phyloP scores from a whole-genome alignment of 331 rosid species.

The Erythrophleum ivorense region DNA sequence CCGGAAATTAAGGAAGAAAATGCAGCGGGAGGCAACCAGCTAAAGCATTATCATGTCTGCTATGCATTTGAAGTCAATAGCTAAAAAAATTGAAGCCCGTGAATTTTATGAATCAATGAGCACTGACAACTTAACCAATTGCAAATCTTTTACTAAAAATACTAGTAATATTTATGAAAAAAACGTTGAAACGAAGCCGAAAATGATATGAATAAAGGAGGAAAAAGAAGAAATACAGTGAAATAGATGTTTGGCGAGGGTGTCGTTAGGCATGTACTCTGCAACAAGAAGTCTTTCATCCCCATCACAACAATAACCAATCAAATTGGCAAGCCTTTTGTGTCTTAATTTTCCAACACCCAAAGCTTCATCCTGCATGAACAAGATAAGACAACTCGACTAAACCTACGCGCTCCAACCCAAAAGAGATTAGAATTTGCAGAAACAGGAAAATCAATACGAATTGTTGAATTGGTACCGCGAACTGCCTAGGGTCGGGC shows the following conservation, averaged over 20 bases:
- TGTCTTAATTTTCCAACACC: conserved; percentile 77
- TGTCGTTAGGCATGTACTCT: conserved; percentile 78
- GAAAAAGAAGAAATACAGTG: conserved; percentile 56
- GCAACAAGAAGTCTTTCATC: conserved; percentile 81
- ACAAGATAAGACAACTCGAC: background rate
- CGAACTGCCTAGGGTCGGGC: conserved; percentile 77
- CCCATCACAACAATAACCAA: conserved; percentile 84
- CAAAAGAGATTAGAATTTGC: background rate
- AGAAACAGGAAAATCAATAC: background rate
- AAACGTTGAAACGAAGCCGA: background rate
- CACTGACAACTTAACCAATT: background rate
- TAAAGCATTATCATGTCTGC: background rate
- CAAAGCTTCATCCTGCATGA: conserved; percentile 70
- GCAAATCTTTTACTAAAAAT: background rate
- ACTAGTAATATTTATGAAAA: background rate
- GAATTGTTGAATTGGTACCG: conserved; percentile 40
- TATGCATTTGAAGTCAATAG: background rate
- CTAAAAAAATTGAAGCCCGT: background rate
- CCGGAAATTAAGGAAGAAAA: background rate
- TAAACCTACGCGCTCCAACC: background rate
- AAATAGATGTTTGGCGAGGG: conserved; percentile 84
- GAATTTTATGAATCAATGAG: background rate
- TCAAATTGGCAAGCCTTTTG: conserved; percentile 73
- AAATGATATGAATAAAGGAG: background rate
- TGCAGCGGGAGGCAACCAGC: background rate